Base-by-base conservation (phyloP, 345 rosid species). In the Gossypium thurberi region DNA sequence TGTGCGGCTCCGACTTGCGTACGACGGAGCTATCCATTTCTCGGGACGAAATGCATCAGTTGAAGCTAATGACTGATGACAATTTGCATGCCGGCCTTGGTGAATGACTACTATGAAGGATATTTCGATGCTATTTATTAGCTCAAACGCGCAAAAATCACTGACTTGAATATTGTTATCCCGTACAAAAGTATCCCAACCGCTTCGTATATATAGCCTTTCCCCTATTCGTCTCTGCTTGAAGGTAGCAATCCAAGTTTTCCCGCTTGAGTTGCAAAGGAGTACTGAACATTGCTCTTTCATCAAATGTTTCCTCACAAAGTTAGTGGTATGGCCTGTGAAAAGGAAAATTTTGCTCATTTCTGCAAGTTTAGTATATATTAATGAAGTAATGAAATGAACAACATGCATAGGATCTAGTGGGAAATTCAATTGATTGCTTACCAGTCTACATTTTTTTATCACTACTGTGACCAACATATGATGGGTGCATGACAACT, bases 1-100 rank as follows among this genome's bases (percentile, higher is more conserved):
- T 1, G 1, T 28, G 60, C 51, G 1, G 51, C 51, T 11, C 50
- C 15, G 14, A 47, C 51, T 47, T 10, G 51, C 51, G 1, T 47
- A 10, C 15, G 5, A 47, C 4, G 51, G 94, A 77, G 40, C 28
- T 48, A 50, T 72, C 23, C 18, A 52, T 67, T 77, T 13, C 59
- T 59, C 13, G 62, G 71, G 21, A 47, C 3, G 56, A 46, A 66
- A 71, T 77, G 84, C 85, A 79, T 75, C 75, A 80, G 11, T 51
- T 20, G 5, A 50, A 47, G 72, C 0, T 7, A 7, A 17, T 47
- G 59, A 48, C 9, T 14, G n/a, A 15, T 15, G 20, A 28, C 14
- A 14, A 28, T 23, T 17, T 47, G 56, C 21, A 48, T 23, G 10
- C 59, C 26, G 44, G 15, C 21, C 58, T 50, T 51, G 59, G 46